Conservation (phyloP, 2,329 filamentous ascomycete genomes). For the Colletotrichum melonis region DNA sequence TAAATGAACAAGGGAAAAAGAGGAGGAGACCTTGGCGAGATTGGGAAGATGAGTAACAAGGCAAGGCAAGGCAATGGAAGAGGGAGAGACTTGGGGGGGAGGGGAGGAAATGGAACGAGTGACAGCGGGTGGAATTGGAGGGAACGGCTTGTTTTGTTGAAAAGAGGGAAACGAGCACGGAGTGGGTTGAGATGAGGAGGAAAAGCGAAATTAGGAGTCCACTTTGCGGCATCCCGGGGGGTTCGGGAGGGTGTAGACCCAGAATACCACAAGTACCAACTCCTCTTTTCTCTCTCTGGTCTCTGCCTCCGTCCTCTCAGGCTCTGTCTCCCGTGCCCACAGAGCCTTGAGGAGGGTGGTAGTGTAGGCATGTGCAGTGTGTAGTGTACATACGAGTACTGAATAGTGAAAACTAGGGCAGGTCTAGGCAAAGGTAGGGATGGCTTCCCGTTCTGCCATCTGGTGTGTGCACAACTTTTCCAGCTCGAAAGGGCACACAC, state of each 20-base stretch:
- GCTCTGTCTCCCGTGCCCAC: not conserved
- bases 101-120: constrained; percentile 55
- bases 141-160: constrained; percentile 54
- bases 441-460: constrained; percentile 23
- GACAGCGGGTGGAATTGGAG: constrained; percentile 43
- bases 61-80: constrained; percentile 29
- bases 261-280: not conserved
- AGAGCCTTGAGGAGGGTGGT: not conserved
- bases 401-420: not conserved
- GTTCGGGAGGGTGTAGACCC: constrained; percentile 29
- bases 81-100: constrained; percentile 40
- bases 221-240: constrained; percentile 36
- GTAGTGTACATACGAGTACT: not conserved
- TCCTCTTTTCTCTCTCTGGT: not conserved
- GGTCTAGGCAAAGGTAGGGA: not conserved
- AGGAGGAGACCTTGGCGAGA: constrained; percentile 31
- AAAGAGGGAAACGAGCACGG: constrained; percentile 46
- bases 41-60: constrained; percentile 35
- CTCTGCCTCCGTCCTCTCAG: not conserved
- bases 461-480: constrained; percentile 17
- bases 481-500: not conserved
- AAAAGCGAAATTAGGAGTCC: constrained; percentile 37
- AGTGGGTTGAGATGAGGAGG: constrained; percentile 41
- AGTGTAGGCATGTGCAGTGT: not conserved
- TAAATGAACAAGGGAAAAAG: constrained; percentile 27